Base-by-base conservation (phyloP, 2,329 filamentous ascomycete species). In the Davidsoniella eucalypti region DNA sequence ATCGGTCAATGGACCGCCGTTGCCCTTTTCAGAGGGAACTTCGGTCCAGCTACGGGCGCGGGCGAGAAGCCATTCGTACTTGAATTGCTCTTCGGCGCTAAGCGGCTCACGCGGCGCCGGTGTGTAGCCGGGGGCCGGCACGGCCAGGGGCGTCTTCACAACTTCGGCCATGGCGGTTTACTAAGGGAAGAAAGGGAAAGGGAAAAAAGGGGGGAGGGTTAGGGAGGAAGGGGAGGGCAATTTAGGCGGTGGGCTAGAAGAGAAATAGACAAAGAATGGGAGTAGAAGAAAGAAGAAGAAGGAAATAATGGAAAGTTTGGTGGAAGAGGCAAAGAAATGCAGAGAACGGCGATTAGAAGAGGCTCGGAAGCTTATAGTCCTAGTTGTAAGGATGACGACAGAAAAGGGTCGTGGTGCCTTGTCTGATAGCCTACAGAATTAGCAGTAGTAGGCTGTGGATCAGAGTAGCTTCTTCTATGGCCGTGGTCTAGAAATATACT, bases 1-100 rank as follows among this genome's bases (percentile, higher is more conserved):
- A 52, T 94, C 87, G 47, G 78, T 80, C 52, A 96, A 67, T 2
- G 85, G 78, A 2, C 76, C 76, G 7, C 63, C 72, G 54, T 72
- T 71, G 54, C 65, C 81, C 49, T 75, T 74, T 5, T 68, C 60
- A 17, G 78, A 77, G 39, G 75, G 76, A 57, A 63, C 65, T 33
- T 57, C 55, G 23, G 47, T 49, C 43, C 50, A 52, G 58, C 69
- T 67, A 56, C 75, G 80, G 42, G 80, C 86, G 49, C 75, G 73
- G 44, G 75, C 70, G 43, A 96, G 75, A 47, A 96, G 72, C 55
- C 77, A 69, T 41, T 81, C 75, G 67, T 95, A 96, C 67, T 94
- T 95, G 56, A 72, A 63, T 61, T 84, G 67, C 66, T 96, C 85
- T 36, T 94, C 87, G 8, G 75, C 61, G 9, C 80, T 87, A 58